Base-by-base conservation (phyloP, 768 basidiomycete genomes). In the Serendipita sp. region DNA sequence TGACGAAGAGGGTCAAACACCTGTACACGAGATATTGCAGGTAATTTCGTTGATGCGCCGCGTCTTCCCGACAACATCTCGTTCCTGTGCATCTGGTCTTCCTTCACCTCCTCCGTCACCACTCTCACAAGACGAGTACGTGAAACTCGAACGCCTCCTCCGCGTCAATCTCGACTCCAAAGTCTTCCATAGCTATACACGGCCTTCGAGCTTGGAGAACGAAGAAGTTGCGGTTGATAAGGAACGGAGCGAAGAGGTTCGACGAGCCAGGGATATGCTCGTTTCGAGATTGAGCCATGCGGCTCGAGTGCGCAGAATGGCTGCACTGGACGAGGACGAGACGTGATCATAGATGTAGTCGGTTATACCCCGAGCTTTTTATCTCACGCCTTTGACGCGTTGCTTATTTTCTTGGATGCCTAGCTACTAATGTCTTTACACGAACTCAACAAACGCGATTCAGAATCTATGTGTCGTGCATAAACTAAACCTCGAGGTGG, bases 21-120 rank as follows among this genome's bases (percentile, higher is more conserved):
- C 24, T 22, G 17, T 11, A n/a, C 26, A n/a, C 13, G 30, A 9
- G 24, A n/a, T 58, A n/a, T n/a, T 58, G 11, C 53, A 34, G 9
- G 26, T 58, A 1, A n/a, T 58, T n/a, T n/a, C 53, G n/a, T 31
- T 58, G 24, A 58, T 58, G 53, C 20, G 31, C 26, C 53, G 53
- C 53, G 31, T 58, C 4, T 58, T 58, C 53, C 53, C 53, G 9
- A 31, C 30, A 9, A 34, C 53, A 58, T 58, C 53, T 11, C 53
- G 53, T 33, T 22, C 53, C 11, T n/a, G 17, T n/a, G 17, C 53
- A 4, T 30, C 53, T 31, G 53, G 53, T n/a, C 30, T 58, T 11
- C 53, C 53, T 30, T 58, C 53, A 24, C 53, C 53, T 26, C 53
- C 53, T n/a, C 53, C 53, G 24, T 58, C 53, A 11, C 53, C 53